Evolutionary conservation across 1,284 basidiomycete genomes (phyloP).

Genomic region (Cutaneotrichosporon cavernicola): DNA sequence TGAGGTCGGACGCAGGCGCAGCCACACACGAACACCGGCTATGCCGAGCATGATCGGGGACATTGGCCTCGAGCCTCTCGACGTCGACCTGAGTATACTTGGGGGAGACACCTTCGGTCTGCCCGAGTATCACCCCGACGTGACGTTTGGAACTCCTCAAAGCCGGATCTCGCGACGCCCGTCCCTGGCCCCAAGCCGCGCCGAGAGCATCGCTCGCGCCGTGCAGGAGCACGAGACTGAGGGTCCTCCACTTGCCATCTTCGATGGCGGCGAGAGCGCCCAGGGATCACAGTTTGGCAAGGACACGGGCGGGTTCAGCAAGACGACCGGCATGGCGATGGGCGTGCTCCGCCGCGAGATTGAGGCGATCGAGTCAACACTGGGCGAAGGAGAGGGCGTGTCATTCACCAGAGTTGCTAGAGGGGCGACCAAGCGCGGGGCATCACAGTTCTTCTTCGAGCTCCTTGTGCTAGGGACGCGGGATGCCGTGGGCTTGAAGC

Average conservation of each 20-base stretch:
- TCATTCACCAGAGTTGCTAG: slow-evolving; percentile 63
- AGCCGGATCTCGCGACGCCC: not conserved
- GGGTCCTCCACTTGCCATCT: slow-evolving; percentile 74
- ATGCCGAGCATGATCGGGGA: not conserved
- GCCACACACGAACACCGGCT: not conserved
- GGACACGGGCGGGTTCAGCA: slow-evolving; percentile 64
- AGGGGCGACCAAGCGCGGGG: slow-evolving; percentile 76
- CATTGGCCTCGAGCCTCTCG: not conserved
- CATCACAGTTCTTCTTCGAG: slow-evolving; percentile 97
- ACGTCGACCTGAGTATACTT: not conserved
- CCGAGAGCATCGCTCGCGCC: slow-evolving; percentile 23
- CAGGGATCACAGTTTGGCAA: not conserved
- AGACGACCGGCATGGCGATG: slow-evolving; percentile 86
- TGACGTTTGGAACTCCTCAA: slow-evolving; percentile 20
- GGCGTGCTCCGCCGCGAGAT: slow-evolving; percentile 74
- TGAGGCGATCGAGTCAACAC: slow-evolving; percentile 49
- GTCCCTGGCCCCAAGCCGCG: slow-evolving; percentile 30
- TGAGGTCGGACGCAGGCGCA: slow-evolving; percentile 17
- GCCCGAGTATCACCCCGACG: slow-evolving; percentile 19
- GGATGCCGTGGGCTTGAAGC: slow-evolving; percentile 81
- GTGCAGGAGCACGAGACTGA: slow-evolving; percentile 18
- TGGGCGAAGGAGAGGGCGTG: slow-evolving; percentile 44
- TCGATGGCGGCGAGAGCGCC: slow-evolving; percentile 62
- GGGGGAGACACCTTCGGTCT: slow-evolving; percentile 13
- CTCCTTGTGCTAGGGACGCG: slow-evolving; percentile 88